Percentiles rank a stretch among this genome's conserved stretches.
Evolutionary conservation across 2,329 filamentous ascomycete genomes (phyloP).

Genomic region (Exophiala calicioides): DNA sequence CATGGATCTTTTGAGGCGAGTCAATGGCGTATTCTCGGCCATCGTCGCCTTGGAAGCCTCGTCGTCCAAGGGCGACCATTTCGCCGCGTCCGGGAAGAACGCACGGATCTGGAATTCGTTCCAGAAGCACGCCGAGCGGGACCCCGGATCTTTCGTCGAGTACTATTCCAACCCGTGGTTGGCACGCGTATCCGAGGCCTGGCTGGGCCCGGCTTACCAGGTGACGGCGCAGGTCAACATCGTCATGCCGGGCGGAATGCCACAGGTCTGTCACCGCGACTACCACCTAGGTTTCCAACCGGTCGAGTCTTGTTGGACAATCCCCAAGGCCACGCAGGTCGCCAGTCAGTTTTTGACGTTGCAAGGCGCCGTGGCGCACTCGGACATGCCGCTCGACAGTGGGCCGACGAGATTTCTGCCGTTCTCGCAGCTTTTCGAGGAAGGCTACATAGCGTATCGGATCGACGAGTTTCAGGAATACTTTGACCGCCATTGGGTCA

Average conservation of each 20-base stretch:
- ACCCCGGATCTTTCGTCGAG: conserved; percentile 54
- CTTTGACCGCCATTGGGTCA: conserved; percentile 56
- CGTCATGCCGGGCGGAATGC: conserved; percentile 58
- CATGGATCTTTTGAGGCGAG: conserved; percentile 45
- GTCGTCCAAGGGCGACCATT: conserved; percentile 57
- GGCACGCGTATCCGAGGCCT: conserved; percentile 53
- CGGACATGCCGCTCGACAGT: conserved; percentile 59
- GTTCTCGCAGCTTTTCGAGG: conserved; percentile 59
- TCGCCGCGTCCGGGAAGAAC: conserved; percentile 58
- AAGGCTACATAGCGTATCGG: conserved; percentile 62
- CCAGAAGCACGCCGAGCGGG: conserved; percentile 58
- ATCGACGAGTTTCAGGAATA: conserved; percentile 54
- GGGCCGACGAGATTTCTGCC: conserved; percentile 64
- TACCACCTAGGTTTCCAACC: conserved; percentile 67
- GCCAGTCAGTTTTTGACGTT: conserved; percentile 61
- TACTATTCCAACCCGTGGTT: conserved; percentile 66
- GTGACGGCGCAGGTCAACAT: conserved; percentile 65
- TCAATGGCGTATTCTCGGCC: conserved; percentile 49
- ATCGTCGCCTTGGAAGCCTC: conserved; percentile 53
- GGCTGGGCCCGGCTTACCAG: conserved; percentile 62
- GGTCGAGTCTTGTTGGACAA: conserved; percentile 46
- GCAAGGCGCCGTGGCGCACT: conserved; percentile 65
- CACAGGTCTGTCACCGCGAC: conserved; percentile 62
- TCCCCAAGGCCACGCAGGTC: conserved; percentile 56
- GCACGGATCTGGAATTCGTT: conserved; percentile 68